Evolutionary conservation across 2,329 filamentous ascomycete species (phyloP).

Genomic region (Scorias spongiosa): DNA sequence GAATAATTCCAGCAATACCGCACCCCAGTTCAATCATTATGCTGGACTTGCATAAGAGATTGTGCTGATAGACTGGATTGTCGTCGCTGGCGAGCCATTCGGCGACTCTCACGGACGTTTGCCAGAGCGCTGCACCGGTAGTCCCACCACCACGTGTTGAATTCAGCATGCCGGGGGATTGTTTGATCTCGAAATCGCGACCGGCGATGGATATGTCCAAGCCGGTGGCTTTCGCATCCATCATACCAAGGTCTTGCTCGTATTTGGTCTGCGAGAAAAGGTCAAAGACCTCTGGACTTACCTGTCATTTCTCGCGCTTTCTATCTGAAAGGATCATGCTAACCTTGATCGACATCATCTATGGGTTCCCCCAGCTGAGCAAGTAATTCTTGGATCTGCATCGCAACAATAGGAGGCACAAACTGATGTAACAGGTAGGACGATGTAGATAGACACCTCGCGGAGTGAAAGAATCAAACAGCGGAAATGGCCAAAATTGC

Average conservation of each 20-base stretch:
- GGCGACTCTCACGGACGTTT: constrained; percentile 70
- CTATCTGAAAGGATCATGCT: constrained; percentile 1
- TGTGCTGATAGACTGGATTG: constrained; percentile 47
- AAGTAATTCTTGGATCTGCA: neutral
- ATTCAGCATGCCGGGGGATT: constrained; percentile 69
- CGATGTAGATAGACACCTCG: too few relatives aligned
- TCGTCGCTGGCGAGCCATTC: constrained; percentile 53
- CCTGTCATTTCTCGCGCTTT: constrained; percentile 4
- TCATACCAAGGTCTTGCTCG: constrained; percentile 67
- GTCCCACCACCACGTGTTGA: constrained; percentile 61
- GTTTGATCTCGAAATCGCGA: constrained; percentile 59
- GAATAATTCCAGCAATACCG: constrained; percentile 70
- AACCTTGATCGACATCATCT: constrained; percentile 11
- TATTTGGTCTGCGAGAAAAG: constrained; percentile 66
- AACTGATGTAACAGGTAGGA: too few relatives aligned
- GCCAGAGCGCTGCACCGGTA: constrained; percentile 76
- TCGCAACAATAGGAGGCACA: neutral
- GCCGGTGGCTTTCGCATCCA: constrained; percentile 51
- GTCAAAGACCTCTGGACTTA: constrained; percentile 60
- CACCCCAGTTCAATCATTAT: constrained; percentile 71
- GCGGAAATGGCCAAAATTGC: too few relatives aligned
- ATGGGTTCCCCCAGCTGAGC: neutral
- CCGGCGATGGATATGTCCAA: constrained; percentile 49
- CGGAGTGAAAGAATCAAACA: too few relatives aligned
- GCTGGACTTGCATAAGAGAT: constrained; percentile 39